Evolutionary conservation across 1,284 basidiomycete genomes (phyloP).

Genomic region (Golubevia pallescens): DNA sequence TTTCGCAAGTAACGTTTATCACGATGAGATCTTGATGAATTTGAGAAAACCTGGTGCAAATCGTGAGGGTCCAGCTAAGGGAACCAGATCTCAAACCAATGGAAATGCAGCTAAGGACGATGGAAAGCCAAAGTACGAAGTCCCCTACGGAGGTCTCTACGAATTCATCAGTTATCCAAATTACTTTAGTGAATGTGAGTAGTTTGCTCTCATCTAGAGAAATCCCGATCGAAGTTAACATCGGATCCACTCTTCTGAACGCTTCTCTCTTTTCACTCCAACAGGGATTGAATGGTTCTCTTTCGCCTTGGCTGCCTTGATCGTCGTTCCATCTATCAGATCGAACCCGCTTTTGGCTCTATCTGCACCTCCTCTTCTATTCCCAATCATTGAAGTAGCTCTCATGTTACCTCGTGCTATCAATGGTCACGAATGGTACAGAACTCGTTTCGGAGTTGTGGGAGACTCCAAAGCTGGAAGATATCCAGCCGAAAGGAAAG

Average conservation of each 20-base stretch:
- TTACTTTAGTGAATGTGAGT: constrained; percentile 80
- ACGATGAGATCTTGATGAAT: constrained; percentile 85
- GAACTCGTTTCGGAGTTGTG: constrained; percentile 35
- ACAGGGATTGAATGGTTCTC: constrained; percentile 60
- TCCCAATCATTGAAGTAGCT: constrained; percentile 47
- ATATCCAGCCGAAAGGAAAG: constrained; percentile 45
- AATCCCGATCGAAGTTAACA: not conserved
- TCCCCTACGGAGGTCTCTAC: constrained; percentile 83
- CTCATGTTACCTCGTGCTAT: constrained; percentile 56
- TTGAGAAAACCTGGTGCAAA: constrained; percentile 66
- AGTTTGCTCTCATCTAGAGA: not conserved
- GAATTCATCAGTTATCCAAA: constrained; percentile 85
- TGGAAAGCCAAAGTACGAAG: constrained; percentile 72
- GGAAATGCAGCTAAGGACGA: constrained; percentile 36
- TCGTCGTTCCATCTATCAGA: constrained; percentile 19
- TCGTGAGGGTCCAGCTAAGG: constrained; percentile 47
- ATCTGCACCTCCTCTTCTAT: constrained; percentile 48
- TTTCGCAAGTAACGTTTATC: constrained; percentile 78
- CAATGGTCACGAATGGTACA: constrained; percentile 60
- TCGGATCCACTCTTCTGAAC: not conserved
- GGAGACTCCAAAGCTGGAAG: constrained; percentile 23
- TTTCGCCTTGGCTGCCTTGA: constrained; percentile 42
- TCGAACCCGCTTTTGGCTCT: constrained; percentile 8
- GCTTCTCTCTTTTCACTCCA: not conserved
- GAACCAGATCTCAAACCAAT: constrained; percentile 13